A percentile compares a stretch with the other conserved stretches of the same genome.
phyloP scores from a whole-genome alignment of 768 basidiomycete species.

The Fomitopsis pulvina region DNA sequence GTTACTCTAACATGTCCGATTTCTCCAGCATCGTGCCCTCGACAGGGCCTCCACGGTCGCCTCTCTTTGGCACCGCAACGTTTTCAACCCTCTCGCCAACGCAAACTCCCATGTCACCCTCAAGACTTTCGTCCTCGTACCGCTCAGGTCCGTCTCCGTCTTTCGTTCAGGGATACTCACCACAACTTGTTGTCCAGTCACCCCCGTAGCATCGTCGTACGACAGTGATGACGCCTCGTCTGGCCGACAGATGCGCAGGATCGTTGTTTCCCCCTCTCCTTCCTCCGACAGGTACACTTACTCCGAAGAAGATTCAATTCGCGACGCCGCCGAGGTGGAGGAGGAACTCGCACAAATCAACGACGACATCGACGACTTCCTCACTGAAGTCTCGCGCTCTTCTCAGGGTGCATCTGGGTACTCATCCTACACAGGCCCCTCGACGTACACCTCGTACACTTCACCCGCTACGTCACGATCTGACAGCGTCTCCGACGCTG shows the following conservation, averaged over 20 bases:
- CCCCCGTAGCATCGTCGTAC: constrained; percentile 39
- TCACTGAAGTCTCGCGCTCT: constrained; percentile 55
- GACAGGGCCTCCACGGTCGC: constrained; percentile 43
- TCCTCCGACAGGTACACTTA: constrained; percentile 51
- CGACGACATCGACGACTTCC: constrained; percentile 55
- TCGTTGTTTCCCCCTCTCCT: constrained; percentile 47
- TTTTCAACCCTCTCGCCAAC: constrained; percentile 46
- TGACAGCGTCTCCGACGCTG: constrained; percentile 19
- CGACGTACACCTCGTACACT: constrained; percentile 9
- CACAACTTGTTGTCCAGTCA: constrained; percentile 34
- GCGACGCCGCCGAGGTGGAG: constrained; percentile 54
- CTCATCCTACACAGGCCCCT: constrained; percentile 14
- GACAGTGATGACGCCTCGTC: constrained; percentile 42
- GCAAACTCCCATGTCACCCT: constrained; percentile 50
- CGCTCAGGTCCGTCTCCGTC: constrained; percentile 40
- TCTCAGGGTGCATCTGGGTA: constrained; percentile 12
- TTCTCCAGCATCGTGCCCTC: constrained; percentile 27
- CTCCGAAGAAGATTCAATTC: constrained; percentile 46
- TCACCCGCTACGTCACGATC: constrained; percentile 28
- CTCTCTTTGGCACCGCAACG: constrained; percentile 53
- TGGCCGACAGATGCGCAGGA: constrained; percentile 42
- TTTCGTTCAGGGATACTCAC: constrained; percentile 35
- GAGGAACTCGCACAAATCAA: constrained; percentile 56
- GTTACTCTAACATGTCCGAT: constrained; percentile 28
- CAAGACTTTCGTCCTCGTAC: constrained; percentile 51